These are phyloP conservation scores for Entamoeba histolytica DNA, from an alignment of 208 protist species.

Conservation along the genomic window DNA sequence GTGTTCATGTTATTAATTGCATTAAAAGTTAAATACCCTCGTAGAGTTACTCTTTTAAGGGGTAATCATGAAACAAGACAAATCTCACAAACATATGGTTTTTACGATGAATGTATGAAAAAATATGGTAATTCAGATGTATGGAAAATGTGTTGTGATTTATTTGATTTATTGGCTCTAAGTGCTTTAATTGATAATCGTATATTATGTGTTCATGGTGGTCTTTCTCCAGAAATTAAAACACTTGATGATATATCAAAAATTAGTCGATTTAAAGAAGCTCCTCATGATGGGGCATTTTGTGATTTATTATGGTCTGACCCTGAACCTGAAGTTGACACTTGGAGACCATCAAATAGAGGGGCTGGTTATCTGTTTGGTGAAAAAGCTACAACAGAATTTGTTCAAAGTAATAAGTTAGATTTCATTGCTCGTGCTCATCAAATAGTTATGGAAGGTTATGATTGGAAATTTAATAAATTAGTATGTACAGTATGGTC, in stretches of 20 bases:
- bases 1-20: constrained; percentile 74
- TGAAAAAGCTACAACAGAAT: neutral
- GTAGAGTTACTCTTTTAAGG: constrained; percentile 17
- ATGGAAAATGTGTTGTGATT: constrained; percentile 22
- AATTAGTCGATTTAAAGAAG: neutral
- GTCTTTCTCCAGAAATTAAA: constrained; percentile 18
- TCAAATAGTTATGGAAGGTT: constrained; percentile 79
- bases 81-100: constrained; percentile 33
- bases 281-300: neutral
- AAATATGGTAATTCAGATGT: constrained; percentile 17
- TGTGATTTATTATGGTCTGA: neutral
- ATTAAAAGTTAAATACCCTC: constrained; percentile 52
- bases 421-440: constrained; percentile 43
- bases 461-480: constrained; percentile 51
- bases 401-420: constrained; percentile 14
- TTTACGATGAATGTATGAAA: constrained; percentile 26
- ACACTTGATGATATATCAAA: constrained; percentile 20
- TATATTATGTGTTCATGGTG: constrained; percentile 26
- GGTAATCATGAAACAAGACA: constrained; percentile 28
- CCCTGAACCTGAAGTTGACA: neutral
- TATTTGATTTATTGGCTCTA: constrained; percentile 27
- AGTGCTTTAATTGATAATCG: constrained; percentile 8
- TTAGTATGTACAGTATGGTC: constrained; percentile 76
- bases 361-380: constrained; percentile 27
- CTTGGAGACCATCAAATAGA: constrained; percentile 2